Conservation (phyloP, 257 asterid genomes). For the Parsonsia alboflavescens region DNA sequence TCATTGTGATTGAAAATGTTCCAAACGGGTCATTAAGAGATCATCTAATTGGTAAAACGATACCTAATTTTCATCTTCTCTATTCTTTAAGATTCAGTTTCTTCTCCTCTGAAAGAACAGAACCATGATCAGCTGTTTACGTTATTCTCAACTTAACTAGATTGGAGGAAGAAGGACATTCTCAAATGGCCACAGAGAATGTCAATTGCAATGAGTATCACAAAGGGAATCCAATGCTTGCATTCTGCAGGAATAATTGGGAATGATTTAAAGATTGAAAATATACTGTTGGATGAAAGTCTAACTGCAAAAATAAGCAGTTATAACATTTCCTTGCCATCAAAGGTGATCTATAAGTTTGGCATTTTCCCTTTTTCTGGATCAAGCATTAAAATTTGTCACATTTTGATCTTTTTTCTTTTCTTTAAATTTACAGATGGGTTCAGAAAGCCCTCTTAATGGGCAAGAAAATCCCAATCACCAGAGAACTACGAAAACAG, state of each 20-base stretch:
- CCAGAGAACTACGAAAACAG: constrained; percentile 44
- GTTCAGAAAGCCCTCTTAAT: constrained; percentile 53
- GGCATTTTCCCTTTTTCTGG: background rate
- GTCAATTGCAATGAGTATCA: constrained; percentile 66
- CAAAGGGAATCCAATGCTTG: constrained; percentile 86
- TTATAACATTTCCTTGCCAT: constrained; percentile 66
- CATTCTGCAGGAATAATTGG: constrained; percentile 74
- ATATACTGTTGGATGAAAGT: constrained; percentile 65
- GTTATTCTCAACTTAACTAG: constrained; percentile 29
- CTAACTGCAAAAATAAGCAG: constrained; percentile 73
- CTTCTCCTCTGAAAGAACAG: background rate
- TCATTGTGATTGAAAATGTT: constrained; percentile 71
- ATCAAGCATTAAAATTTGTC: background rate
- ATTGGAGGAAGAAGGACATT: constrained; percentile 77
- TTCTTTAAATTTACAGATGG: constrained; percentile 37
- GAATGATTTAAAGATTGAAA: constrained; percentile 69
- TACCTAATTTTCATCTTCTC: background rate
- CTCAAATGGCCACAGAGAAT: constrained; percentile 98
- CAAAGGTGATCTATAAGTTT: constrained; percentile 42
- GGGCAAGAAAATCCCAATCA: constrained; percentile 39
- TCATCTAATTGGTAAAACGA: constrained; percentile 57
- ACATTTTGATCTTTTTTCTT: background rate
- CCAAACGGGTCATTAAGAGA: constrained; percentile 69
- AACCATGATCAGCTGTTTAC: background rate
- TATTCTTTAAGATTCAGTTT: background rate